Conservation (phyloP, 2,329 filamentous ascomycete species). For the Colletotrichum theobromicola region DNA sequence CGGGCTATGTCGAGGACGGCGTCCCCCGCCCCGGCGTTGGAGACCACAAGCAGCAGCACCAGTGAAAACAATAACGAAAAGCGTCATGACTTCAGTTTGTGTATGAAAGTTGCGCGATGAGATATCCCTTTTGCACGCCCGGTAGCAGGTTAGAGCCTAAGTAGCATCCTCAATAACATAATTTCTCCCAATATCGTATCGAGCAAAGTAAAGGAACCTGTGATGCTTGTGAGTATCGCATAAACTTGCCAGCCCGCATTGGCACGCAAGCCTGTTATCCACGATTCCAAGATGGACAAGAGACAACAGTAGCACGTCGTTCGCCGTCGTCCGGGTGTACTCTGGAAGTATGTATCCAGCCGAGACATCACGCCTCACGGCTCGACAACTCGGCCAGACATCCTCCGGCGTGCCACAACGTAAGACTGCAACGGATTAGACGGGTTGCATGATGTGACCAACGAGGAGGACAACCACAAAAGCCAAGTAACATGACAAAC, state of each 20-base stretch:
- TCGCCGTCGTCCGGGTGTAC: not conserved
- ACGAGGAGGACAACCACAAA: not conserved
- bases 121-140: conserved; percentile 3
- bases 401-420: not conserved
- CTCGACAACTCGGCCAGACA: not conserved
- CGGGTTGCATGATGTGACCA: not conserved
- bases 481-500: not conserved
- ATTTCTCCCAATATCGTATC: not conserved
- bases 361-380: not conserved
- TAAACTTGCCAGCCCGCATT: not conserved
- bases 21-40: conserved; percentile 18
- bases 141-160: not conserved
- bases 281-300: not conserved
- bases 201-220: not conserved
- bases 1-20: conserved; percentile 21
- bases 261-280: not conserved
- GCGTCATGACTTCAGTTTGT: not conserved
- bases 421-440: not conserved
- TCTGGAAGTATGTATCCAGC: not conserved
- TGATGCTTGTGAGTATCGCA: not conserved
- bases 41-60: conserved; percentile 19
- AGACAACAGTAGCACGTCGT: not conserved
- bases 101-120: not conserved
- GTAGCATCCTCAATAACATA: not conserved
- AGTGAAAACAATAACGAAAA: not conserved